Percentiles rank a stretch among this genome's conserved stretches.
These are phyloP conservation scores for Mycena pura DNA, from an alignment of 768 basidiomycete species.

Conservation along the genomic window DNA sequence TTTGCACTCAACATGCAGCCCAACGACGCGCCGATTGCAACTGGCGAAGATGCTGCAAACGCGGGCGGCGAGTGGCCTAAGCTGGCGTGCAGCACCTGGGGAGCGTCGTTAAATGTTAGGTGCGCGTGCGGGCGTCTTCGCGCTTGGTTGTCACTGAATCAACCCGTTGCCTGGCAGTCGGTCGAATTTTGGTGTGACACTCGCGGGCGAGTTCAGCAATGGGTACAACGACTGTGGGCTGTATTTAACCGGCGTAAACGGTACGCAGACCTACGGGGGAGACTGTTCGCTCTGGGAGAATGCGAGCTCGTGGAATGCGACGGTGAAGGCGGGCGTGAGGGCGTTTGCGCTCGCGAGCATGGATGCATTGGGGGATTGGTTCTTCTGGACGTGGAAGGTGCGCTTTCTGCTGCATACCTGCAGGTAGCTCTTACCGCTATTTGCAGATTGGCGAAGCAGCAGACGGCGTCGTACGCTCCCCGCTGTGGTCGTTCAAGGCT, in stretches of 20 bases:
- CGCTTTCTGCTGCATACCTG: neutral
- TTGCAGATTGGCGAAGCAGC: slow-evolving; percentile 65
- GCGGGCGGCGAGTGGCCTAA: slow-evolving; percentile 41
- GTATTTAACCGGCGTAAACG: slow-evolving; percentile 46
- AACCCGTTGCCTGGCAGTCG: slow-evolving; percentile 40
- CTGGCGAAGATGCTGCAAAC: slow-evolving; percentile 25
- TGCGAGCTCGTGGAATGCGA: slow-evolving; percentile 51
- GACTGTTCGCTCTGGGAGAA: slow-evolving; percentile 40
- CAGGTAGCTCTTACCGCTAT: no score
- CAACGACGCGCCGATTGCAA: slow-evolving; percentile 36
- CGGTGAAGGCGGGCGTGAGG: slow-evolving; percentile 19
- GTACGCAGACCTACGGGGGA: slow-evolving; percentile 39
- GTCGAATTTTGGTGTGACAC: slow-evolving; percentile 60
- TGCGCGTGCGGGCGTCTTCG: neutral
- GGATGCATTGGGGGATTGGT: slow-evolving; percentile 73
- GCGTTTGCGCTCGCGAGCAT: slow-evolving; percentile 41
- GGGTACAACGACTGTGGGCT: slow-evolving; percentile 66
- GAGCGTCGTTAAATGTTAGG: slow-evolving; percentile 46
- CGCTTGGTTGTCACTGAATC: slow-evolving; percentile 17
- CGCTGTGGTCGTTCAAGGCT: slow-evolving; percentile 76
- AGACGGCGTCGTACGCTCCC: slow-evolving; percentile 54
- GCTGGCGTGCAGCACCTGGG: slow-evolving; percentile 55
- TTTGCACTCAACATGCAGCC: slow-evolving; percentile 45
- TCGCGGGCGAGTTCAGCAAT: slow-evolving; percentile 73
- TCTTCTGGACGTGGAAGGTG: slow-evolving; percentile 80